Evolutionary conservation across 2,329 filamentous ascomycete genomes (phyloP).

Genomic region (Beauveria asiatica): DNA sequence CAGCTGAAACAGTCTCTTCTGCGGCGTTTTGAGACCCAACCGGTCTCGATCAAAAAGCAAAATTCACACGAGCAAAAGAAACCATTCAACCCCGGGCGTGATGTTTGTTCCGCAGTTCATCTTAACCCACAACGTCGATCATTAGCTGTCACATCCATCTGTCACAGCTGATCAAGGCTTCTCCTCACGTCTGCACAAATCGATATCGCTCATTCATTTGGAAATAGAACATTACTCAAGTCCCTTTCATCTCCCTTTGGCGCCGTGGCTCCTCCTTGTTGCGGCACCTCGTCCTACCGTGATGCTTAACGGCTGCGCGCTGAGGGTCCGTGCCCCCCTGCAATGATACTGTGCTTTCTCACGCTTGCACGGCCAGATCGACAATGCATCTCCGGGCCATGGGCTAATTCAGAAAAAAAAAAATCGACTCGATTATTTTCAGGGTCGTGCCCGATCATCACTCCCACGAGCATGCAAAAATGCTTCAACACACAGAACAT

Average conservation of each 20-base stretch:
- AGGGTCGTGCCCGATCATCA: background rate
- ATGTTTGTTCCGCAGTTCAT: background rate
- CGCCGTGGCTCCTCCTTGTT: too few species aligned
- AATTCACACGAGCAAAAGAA: background rate
- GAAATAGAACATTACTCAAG: too few species aligned
- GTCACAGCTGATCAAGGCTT: background rate
- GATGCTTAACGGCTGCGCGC: too few species aligned
- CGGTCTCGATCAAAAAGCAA: background rate
- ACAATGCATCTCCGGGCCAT: background rate
- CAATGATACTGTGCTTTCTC: too few species aligned
- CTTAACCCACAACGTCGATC: background rate
- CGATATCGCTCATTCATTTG: too few species aligned
- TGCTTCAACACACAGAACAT: background rate
- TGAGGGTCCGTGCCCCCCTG: background rate
- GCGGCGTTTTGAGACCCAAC: background rate
- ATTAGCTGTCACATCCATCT: background rate
- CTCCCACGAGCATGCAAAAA: background rate
- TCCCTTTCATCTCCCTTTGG: too few species aligned
- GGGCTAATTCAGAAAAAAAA: background rate
- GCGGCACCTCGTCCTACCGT: too few species aligned
- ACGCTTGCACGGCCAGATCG: background rate
- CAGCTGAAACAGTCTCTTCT: slow-evolving; percentile 6
- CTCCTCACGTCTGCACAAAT: too few species aligned
- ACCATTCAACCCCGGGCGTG: background rate
- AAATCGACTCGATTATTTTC: too few species aligned